Evolutionary conservation across 2,329 filamentous ascomycete genomes (phyloP), one percentile per base, ranked within the genome.

Genomic region (Aschersonia sp.): DNA sequence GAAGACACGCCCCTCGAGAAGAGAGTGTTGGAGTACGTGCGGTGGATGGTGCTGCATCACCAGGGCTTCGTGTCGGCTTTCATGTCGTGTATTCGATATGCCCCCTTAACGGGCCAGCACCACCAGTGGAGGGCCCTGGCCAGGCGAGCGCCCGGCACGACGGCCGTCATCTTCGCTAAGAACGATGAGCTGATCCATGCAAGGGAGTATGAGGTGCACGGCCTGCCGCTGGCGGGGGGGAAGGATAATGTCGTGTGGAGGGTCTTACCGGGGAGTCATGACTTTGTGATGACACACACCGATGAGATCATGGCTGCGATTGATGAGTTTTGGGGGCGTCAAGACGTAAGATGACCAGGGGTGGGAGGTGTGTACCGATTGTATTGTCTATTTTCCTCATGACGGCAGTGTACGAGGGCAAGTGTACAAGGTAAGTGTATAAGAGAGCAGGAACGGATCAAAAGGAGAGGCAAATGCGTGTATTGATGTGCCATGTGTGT

Each of bases 231-330:
- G 20, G 55, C 75, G 41, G 74, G 73, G 10, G 75, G 77, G 7
- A 59, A 62, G 45, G 65, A 68, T 0, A 67, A 67, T 10, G 68
- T 79, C 5, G 60, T 63, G 42, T 78, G 75, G 70, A 67, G 63
- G 35, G 58, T 74, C 9, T 62, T 81, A 1, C 68, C 70, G 0
- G 76, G 75, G 1, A 72, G 69, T 1, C 78, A 82, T 55, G 77
- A 82, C 52, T 81, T 82, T 54, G 75, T 78, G 12, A 79, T 80
- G 65, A 77, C 75, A n/a, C 68, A 74, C 50, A 58, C 66, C 0
- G 55, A 60, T 5, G 58, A 64, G 38, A 70, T 75, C 9, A 54
- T 78, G 50, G 56, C 60, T 42, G 66, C 65, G 48, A 62, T 80
- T 7, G 69, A 72, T 48, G 59, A 62, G 31, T 69, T 74, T 49